These are phyloP conservation scores for Eucalyptus caleyi DNA, from an alignment of 345 rosid genomes.

Conservation along the genomic window DNA sequence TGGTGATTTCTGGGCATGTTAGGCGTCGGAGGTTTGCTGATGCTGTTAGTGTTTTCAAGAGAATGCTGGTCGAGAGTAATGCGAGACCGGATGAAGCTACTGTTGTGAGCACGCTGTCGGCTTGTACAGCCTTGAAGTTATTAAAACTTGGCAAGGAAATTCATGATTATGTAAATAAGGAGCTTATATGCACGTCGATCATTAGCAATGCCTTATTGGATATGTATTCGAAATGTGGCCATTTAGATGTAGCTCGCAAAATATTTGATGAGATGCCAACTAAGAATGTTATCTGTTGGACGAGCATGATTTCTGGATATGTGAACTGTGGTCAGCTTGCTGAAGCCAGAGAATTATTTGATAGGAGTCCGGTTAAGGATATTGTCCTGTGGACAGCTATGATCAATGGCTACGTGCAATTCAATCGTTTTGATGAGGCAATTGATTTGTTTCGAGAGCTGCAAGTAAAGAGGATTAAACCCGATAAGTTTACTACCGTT, in stretches of 20 bases:
- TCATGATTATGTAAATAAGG: constrained; percentile 20
- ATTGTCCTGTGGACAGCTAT: constrained; percentile 81
- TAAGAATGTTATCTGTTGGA: constrained; percentile 67
- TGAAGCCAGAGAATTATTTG: constrained; percentile 61
- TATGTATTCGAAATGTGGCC: constrained; percentile 66
- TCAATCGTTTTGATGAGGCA: constrained; percentile 49
- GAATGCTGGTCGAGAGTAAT: constrained; percentile 28
- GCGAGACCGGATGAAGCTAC: constrained; percentile 52
- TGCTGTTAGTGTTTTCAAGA: constrained; percentile 27
- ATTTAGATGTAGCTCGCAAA: constrained; percentile 28
- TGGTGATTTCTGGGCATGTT: constrained; percentile 49
- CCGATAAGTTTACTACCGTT: constrained; percentile 52
- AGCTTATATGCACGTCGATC: constrained; percentile 26
- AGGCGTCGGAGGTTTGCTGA: constrained; percentile 34
- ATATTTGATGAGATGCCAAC: constrained; percentile 33
- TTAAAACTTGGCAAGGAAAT: constrained; percentile 44
- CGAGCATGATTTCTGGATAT: constrained; percentile 58
- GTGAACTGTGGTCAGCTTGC: constrained; percentile 31
- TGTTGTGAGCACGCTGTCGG: constrained; percentile 55
- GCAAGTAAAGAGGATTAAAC: constrained; percentile 37
- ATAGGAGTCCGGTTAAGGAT: constrained; percentile 54
- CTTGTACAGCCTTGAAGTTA: constrained; percentile 42
- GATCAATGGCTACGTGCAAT: constrained; percentile 77
- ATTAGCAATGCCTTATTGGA: constrained; percentile 59
- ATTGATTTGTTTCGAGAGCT: constrained; percentile 38